Evolutionary conservation across 108 stramenopile genomes (phyloP), one percentile per base, ranked within the genome.

Genomic region (Pseudonitzschia multistriata): DNA sequence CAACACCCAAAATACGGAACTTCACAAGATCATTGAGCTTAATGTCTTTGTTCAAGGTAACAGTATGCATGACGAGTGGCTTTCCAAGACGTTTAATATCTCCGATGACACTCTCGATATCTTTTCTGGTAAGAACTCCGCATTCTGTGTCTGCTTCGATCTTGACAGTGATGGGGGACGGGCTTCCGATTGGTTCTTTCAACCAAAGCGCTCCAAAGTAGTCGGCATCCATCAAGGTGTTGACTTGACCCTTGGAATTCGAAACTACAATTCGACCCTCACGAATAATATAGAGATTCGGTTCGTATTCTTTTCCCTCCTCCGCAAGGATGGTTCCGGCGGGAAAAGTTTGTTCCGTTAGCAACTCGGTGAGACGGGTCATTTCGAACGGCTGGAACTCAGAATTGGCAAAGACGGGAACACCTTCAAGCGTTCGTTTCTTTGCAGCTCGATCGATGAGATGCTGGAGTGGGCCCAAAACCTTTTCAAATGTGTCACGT

Each of bases 1-100:
- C 99, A 21, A 97, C 96, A 60, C 99, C 99, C n/a, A 99, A 73
- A 67, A 95, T 96, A 59, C 91, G 77, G 70, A 95, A 84, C 79
- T 90, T 90, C 60, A 91, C 85, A 56, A 95, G 83, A 55, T 90
- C 88, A 59, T 81, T 79, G 60, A 85, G 81, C 7, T 78, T 68
- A 62, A 92, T 85, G 34, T 83, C 66, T 42, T 77, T 79, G 73
- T 89, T 83, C 49, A 89, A 70, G 39, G 76, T 79, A 29, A 72
- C 48, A 22, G 70, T 25, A 37, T 72, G 64, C 31, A 84, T 71
- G 39, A 76, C 69, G 31, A 83, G 67, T 7, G 87, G 73, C 66
- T 83, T 75, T 39, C 88, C 88, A 34, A 89, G 84, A 28, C 90
- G 71, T 25, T 64, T 53, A 50, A 92, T 87, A 21, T 85, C 52